Percentiles rank a stretch among this genome's conserved stretches.
phyloP scores from a whole-genome alignment of 2,329 filamentous ascomycete species.

The Fusarium scirpi region DNA sequence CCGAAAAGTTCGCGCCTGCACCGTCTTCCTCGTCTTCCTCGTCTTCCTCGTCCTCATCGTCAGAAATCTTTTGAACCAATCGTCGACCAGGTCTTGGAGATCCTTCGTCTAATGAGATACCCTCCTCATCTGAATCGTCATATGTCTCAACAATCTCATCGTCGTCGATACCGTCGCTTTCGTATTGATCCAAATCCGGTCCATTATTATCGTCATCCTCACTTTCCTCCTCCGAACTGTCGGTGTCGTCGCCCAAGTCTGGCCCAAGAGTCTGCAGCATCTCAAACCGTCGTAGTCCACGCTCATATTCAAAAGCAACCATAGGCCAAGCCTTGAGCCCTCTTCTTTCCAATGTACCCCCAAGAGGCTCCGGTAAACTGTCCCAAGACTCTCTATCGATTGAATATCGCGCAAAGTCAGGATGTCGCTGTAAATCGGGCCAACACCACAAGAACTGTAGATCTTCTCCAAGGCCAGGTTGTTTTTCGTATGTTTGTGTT shows the following conservation, averaged over 20 bases:
- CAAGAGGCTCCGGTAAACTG: constrained; percentile 6
- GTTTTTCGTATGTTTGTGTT: constrained; percentile 45
- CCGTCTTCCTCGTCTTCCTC: constrained; percentile 28
- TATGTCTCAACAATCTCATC: constrained; percentile 45
- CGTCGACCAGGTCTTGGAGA: not conserved
- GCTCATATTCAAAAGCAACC: constrained; percentile 46
- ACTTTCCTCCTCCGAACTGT: constrained; percentile 26
- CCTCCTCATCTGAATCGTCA: constrained; percentile 47
- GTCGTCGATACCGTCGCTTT: constrained; percentile 57
- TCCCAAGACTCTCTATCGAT: constrained; percentile 29
- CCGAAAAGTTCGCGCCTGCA: constrained; percentile 47
- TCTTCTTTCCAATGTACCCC: constrained; percentile 2
- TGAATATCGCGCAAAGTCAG: constrained; percentile 47
- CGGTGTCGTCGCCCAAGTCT: constrained; percentile 20
- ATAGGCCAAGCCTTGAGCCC: constrained; percentile 49
- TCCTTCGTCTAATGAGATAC: constrained; percentile 33
- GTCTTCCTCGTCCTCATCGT: constrained; percentile 29
- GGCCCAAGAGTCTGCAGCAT: constrained; percentile 23
- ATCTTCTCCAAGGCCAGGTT: constrained; percentile 44
- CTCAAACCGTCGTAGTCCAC: constrained; percentile 34
- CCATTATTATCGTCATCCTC: constrained; percentile 31
- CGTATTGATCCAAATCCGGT: constrained; percentile 50
- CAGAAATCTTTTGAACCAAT: constrained; percentile 18
- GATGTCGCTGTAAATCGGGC: constrained; percentile 50
- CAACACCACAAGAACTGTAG: constrained; percentile 48